Evolutionary conservation across 179 eudicot species (phyloP).

Genomic region (Amaranthus tricolor): DNA sequence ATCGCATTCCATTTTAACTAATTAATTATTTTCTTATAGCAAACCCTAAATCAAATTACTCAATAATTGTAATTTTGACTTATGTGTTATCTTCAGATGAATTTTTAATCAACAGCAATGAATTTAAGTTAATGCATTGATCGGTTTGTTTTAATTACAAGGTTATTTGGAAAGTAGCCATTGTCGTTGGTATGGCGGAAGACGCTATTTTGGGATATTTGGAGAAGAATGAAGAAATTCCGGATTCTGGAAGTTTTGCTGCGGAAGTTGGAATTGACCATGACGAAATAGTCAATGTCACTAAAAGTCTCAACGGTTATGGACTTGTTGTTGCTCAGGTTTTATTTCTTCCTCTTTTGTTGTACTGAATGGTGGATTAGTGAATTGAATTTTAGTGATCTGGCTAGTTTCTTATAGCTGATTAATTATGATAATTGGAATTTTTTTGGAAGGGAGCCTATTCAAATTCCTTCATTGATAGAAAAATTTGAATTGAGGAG

Average conservation of each 20-base stretch:
- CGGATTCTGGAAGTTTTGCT: constrained; percentile 76
- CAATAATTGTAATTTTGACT: no score
- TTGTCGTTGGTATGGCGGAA: constrained; percentile 50
- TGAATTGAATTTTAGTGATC: not conserved
- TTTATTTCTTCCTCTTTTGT: not conserved
- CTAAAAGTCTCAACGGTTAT: constrained; percentile 76
- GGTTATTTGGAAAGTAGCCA: no score
- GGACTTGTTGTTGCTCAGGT: constrained; percentile 73
- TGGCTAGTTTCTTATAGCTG: not conserved
- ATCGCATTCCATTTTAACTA: no score
- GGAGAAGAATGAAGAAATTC: constrained; percentile 55
- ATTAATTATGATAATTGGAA: not conserved
- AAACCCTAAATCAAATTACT: no score
- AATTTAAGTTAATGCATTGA: no score
- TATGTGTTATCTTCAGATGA: no score
- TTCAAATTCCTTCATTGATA: not conserved
- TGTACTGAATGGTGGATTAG: not conserved
- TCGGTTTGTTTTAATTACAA: no score
- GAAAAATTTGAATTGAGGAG: no score
- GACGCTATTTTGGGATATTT: constrained; percentile 66
- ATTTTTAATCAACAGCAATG: no score
- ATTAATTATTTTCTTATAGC: no score
- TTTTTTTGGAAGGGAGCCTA: not conserved
- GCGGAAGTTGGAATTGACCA: constrained; percentile 52
- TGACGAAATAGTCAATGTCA: constrained; percentile 63